Evolutionary conservation across 2,329 filamentous ascomycete genomes (phyloP), one percentile per base, ranked within the genome.

Genomic region (Penicillium nordicum): DNA sequence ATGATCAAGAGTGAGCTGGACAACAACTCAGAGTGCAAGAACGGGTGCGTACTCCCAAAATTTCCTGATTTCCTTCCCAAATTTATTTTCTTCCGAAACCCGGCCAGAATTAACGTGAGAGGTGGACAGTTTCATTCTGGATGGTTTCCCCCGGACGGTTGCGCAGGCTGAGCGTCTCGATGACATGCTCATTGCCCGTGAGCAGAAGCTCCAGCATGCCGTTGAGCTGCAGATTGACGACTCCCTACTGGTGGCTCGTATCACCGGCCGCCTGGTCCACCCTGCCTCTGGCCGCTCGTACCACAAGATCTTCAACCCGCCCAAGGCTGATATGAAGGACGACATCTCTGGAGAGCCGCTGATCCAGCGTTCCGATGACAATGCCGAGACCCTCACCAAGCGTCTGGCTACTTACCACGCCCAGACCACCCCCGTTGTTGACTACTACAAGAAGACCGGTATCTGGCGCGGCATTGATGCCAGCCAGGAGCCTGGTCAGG

Each of bases 1-100:
- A 99, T 99, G 94, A 99, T 99, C 82, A 93, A 94, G 86, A 89
- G 88, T 75, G 93, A 99, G 83, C 84, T 99, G 50, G 89, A 95
- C 71, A 88, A 84, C 79, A 99, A 99, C 82, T 79, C 84, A 71
- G 93, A 99, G 80, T 99, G 94, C 85, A 90, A 90, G 81, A 93
- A 93, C 78, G 94, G 94, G 93, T 97, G 83, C 67, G 84, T 63
- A 52, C 34, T 52, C 53, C 37, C 62, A 14, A 23, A 21, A 49
- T 36, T 30, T 3, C 18, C 18, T 3, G 23, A 49, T 36, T 30
- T 5, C 18, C 18, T 3, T 29, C 5, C 47, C 16, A 1, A 21
- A 18, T 21, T 45, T 30, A 11, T 21, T 38, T 32, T 29, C 18
- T 25, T 43, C 38, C 37, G 23, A 21, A 8, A 5, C 10, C 37